phyloP scores from a whole-genome alignment of 2,329 filamentous ascomycete genomes.

The Hysterium pulicare region DNA sequence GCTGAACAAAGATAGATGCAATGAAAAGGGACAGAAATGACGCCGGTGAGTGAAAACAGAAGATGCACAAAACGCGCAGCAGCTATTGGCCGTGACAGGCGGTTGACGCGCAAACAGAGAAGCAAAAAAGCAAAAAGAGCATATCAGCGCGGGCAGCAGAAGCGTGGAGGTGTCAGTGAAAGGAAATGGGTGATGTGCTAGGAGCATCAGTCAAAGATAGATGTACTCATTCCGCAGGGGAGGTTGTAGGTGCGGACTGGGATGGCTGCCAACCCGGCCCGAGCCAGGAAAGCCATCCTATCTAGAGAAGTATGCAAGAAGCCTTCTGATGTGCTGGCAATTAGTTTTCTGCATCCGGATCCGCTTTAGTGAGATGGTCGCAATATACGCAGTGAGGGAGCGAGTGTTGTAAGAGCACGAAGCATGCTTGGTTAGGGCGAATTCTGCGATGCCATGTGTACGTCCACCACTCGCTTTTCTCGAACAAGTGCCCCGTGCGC shows the following conservation, averaged over 20 bases:
- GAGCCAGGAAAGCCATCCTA: slow-evolving; percentile 28
- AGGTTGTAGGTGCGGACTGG: slow-evolving; percentile 10
- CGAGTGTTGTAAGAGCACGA: slow-evolving; percentile 39
- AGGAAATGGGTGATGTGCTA: slow-evolving; percentile 19
- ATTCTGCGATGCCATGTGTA: slow-evolving; percentile 38
- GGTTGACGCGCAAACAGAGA: slow-evolving; percentile 16
- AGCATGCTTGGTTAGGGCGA: slow-evolving; percentile 33
- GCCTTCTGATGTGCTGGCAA: slow-evolving; percentile 41
- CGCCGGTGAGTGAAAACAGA: slow-evolving; percentile 12
- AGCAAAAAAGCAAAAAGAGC: slow-evolving; percentile 27
- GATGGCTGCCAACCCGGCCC: slow-evolving; percentile 13
- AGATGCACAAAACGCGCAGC: slow-evolving; percentile 14
- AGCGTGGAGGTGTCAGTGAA: slow-evolving; percentile 22
- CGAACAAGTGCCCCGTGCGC: slow-evolving; percentile 27
- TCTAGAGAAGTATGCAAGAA: slow-evolving; percentile 23
- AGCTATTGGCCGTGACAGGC: slow-evolving; percentile 17
- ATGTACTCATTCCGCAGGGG: slow-evolving; percentile 27
- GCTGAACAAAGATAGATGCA: slow-evolving; percentile 20
- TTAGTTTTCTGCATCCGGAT: slow-evolving; percentile 32
- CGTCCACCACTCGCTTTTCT: slow-evolving; percentile 33
- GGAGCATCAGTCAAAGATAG: slow-evolving; percentile 28
- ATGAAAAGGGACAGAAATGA: slow-evolving; percentile 18
- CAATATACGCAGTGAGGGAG: slow-evolving; percentile 34
- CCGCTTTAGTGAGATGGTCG: slow-evolving; percentile 35
- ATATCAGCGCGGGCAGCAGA: slow-evolving; percentile 17